Conservation (phyloP, 1,139 yeast genomes). For the Nakaseomyces delphensis region DNA sequence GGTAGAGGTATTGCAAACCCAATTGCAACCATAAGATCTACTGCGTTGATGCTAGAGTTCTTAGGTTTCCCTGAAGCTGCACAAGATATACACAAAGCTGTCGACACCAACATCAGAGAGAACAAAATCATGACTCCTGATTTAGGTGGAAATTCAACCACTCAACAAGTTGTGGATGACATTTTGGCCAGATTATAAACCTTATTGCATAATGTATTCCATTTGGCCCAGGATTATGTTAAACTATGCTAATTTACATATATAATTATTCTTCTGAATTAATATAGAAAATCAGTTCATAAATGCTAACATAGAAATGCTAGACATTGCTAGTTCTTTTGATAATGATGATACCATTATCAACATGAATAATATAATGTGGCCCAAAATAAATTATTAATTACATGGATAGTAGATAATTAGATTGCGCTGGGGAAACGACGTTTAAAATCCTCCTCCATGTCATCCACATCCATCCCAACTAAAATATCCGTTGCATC, state of each 20-base stretch:
- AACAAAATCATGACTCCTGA: conserved; percentile 84
- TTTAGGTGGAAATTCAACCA: conserved; percentile 80
- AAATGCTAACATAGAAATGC: too few species aligned
- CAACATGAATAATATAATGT: too few species aligned
- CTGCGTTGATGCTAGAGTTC: conserved; percentile 95
- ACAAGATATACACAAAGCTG: conserved; percentile 85
- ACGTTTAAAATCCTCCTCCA: conserved; percentile 17
- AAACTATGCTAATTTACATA: too few species aligned
- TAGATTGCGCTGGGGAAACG: conserved; percentile 21
- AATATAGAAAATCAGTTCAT: too few species aligned
- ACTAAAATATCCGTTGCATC: conserved; percentile 11
- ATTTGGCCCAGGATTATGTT: not conserved
- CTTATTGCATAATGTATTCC: not conserved
- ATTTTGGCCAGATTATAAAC: conserved; percentile 35
- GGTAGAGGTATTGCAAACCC: conserved; percentile 52
- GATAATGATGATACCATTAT: too few species aligned
- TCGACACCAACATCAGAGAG: conserved; percentile 82
- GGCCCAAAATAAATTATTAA: not conserved
- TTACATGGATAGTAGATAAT: not conserved
- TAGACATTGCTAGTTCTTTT: too few species aligned
- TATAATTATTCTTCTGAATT: conserved; percentile 2
- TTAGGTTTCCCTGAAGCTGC: conserved; percentile 89
- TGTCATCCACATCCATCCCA: conserved; percentile 15
- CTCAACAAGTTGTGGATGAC: conserved; percentile 81
- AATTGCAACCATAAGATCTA: conserved; percentile 92